Percentiles rank a stretch among this genome's conserved stretches.
phyloP scores from a whole-genome alignment of 495 filamentous ascomycete genomes.

The Aspergillus ostianus region DNA sequence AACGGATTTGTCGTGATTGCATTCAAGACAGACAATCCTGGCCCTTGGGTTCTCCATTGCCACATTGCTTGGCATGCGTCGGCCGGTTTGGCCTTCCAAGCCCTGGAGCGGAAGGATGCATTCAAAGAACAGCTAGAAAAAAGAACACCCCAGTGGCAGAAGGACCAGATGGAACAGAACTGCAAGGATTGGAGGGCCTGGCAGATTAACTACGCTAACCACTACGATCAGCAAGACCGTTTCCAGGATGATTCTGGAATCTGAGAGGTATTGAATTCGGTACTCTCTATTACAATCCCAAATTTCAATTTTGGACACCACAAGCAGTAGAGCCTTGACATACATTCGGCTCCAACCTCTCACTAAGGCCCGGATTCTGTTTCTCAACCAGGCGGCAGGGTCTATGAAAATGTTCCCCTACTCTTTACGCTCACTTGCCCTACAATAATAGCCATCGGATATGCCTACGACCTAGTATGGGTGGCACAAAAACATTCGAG shows the following conservation, averaged over 20 bases:
- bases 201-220: not conserved
- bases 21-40: constrained; percentile 61
- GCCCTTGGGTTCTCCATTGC: constrained; percentile 45
- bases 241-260: constrained; percentile 16
- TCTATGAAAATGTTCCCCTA: too few relatives aligned
- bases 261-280: not conserved
- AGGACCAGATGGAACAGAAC: constrained; percentile 2
- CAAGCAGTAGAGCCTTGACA: too few relatives aligned
- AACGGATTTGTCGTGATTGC: constrained; percentile 53
- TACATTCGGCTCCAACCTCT: too few relatives aligned
- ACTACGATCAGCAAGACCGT: constrained; percentile 2
- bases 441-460: too few relatives aligned
- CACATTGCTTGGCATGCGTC: constrained; percentile 44
- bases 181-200: constrained; percentile 7
- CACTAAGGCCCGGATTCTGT: too few relatives aligned
- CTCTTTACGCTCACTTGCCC: too few relatives aligned
- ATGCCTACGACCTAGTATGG: too few relatives aligned
- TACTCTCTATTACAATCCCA: too few relatives aligned
- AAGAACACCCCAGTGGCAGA: not conserved
- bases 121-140: constrained; percentile 1
- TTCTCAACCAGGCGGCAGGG: too few relatives aligned
- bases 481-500: too few relatives aligned
- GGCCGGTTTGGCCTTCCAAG: constrained; percentile 36
- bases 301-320: too few relatives aligned
- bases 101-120: constrained; percentile 28